These are phyloP conservation scores for Raphanus sativus DNA, from an alignment of 345 rosid species.

Conservation along the genomic window DNA sequence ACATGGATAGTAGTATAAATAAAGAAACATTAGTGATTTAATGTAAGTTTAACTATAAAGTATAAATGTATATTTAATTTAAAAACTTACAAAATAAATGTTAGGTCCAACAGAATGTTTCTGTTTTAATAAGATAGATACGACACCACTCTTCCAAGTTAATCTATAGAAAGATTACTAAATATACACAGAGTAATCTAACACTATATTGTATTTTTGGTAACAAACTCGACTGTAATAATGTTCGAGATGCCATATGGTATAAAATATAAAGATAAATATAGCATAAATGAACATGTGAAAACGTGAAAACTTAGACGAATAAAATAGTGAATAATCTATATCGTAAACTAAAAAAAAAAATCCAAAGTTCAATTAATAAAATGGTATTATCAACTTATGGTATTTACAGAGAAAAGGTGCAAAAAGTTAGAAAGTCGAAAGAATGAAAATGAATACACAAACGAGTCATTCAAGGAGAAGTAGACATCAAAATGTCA, in stretches of 20 bases:
- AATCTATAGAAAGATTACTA: too few species aligned
- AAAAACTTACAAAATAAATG: too few species aligned
- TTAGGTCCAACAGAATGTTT: too few species aligned
- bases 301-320: not conserved
- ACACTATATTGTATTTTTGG: not conserved
- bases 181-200: not conserved
- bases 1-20: too few species aligned
- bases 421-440: conserved; percentile 9
- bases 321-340: not conserved
- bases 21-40: too few species aligned
- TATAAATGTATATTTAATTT: too few species aligned
- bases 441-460: conserved; percentile 4
- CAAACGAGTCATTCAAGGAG: conserved; percentile 42
- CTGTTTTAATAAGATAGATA: too few species aligned
- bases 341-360: not conserved
- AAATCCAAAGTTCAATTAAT: conserved; percentile 8
- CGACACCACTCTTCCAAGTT: too few species aligned
- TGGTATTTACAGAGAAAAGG: conserved; percentile 33
- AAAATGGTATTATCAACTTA: conserved; percentile 14
- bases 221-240: not conserved
- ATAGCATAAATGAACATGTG: not conserved
- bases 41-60: too few species aligned
- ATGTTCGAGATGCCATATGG: not conserved
- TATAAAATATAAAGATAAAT: not conserved
- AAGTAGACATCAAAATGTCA: conserved; percentile 64